Evolutionary conservation across 164 flowering plant species (phyloP).

Genomic region (Vitis riparia): DNA sequence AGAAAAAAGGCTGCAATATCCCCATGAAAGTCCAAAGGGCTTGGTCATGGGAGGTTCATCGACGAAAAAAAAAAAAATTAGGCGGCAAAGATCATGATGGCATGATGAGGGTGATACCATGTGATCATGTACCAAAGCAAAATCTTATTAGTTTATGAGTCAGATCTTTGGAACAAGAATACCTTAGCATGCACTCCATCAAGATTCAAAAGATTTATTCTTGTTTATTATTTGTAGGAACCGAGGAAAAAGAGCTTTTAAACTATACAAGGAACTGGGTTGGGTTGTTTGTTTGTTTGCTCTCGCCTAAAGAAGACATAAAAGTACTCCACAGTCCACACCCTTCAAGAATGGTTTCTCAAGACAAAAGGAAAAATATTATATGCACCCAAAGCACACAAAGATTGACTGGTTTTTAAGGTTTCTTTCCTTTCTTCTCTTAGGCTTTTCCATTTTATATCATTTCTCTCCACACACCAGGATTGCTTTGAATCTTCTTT

Average conservation of each 20-base stretch:
- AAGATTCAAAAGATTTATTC: constrained; percentile 15
- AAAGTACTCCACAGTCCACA: constrained; percentile 7
- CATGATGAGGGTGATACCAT: not conserved
- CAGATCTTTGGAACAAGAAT: constrained; percentile 17
- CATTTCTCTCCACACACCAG: not conserved
- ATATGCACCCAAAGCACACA: constrained; percentile 7
- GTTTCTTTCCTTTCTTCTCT: constrained; percentile 12
- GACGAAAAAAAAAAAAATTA: no score
- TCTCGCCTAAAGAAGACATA: constrained; percentile 11
- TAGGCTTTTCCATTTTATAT: constrained; percentile 5
- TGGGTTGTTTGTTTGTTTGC: constrained; percentile 8
- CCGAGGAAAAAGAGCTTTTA: constrained; percentile 6
- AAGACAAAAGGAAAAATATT: constrained; percentile 6
- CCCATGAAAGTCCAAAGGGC: no score
- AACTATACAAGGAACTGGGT: constrained; percentile 4
- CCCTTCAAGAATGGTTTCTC: constrained; percentile 4
- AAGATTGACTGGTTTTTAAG: constrained; percentile 16
- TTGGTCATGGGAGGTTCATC: no score
- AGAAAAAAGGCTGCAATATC: no score
- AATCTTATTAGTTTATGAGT: not conserved
- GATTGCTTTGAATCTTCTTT: not conserved
- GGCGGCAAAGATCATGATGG: no score
- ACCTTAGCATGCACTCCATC: constrained; percentile 19
- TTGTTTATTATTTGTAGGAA: constrained; percentile 10
- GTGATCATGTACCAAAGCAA: constrained; percentile 6